A percentile compares a stretch with the other conserved stretches of the same genome.
Evolutionary conservation across 164 flowering plant species (phyloP).

Genomic region (Macadamia tetraphylla): DNA sequence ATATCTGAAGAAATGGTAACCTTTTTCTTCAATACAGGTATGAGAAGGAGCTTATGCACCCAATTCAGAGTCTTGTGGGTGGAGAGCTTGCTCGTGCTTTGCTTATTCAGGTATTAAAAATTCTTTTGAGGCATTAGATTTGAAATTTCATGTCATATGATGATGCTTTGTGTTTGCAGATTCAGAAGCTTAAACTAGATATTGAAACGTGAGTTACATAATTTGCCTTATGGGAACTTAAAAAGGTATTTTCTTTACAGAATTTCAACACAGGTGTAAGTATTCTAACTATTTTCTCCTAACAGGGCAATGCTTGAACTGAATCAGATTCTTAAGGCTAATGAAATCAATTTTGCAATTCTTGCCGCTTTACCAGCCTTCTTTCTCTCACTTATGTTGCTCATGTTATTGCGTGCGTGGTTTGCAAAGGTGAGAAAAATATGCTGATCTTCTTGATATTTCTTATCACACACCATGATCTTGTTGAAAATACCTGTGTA

Average conservation of each 20-base stretch:
- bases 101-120: slow-evolving; percentile 74
- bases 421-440: slow-evolving; percentile 47
- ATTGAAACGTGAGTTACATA: slow-evolving; percentile 76
- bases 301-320: slow-evolving; percentile 97
- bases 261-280: background rate
- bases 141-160: slow-evolving; percentile 7
- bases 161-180: slow-evolving; percentile 41
- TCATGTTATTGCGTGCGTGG: slow-evolving; percentile 76
- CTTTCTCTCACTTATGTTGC: slow-evolving; percentile 52
- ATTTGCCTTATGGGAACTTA: background rate
- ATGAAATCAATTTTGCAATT: slow-evolving; percentile 95
- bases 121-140: slow-evolving; percentile 2
- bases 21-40: slow-evolving; percentile 41
- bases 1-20: too few species aligned
- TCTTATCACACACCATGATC: background rate
- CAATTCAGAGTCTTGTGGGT: slow-evolving; percentile 71
- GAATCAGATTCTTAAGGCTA: slow-evolving; percentile 89
- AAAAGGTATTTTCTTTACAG: background rate
- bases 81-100: slow-evolving; percentile 94
- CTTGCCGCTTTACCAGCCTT: slow-evolving; percentile 98
- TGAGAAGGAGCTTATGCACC: slow-evolving; percentile 89
- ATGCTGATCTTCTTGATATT: background rate
- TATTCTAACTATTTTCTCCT: slow-evolving; percentile 12
- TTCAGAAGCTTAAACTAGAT: slow-evolving; percentile 95
- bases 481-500: background rate